Conservation (phyloP, 208 protist species). For the Wallacemonas collosoma region DNA sequence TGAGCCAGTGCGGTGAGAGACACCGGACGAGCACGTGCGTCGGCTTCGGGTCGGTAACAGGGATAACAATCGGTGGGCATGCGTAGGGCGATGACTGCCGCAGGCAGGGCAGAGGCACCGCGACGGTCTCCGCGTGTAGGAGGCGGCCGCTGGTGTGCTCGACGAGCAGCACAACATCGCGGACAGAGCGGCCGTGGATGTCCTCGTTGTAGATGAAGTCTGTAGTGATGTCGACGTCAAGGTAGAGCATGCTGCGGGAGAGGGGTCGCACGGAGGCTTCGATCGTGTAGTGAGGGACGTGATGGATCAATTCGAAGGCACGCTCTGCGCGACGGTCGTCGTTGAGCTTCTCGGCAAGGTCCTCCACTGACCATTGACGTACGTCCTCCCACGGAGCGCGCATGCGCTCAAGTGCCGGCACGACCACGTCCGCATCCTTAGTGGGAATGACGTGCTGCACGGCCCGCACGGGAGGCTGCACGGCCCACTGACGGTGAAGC, state of each 20-base stretch:
- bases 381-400: conserved; percentile 96
- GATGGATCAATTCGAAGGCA: conserved; percentile 91
- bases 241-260: conserved; percentile 93
- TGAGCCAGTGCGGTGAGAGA: conserved; percentile 92
- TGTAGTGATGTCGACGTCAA: conserved; percentile 96
- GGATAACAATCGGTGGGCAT: conserved; percentile 94
- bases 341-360: conserved; percentile 94
- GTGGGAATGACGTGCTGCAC: conserved; percentile 69
- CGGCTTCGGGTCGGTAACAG: conserved; percentile 96
- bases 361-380: conserved; percentile 90
- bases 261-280: conserved; percentile 95
- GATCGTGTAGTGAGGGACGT: conserved; percentile 95
- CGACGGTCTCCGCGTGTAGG: conserved; percentile 97
- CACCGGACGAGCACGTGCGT: conserved; percentile 95
- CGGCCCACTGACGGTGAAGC: conserved; percentile 96
- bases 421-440: conserved; percentile 84
- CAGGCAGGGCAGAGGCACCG: conserved; percentile 84
- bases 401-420: conserved; percentile 95
- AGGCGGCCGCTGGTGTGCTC: conserved; percentile 96
- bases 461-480: conserved; percentile 94
- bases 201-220: conserved; percentile 96
- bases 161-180: conserved; percentile 96
- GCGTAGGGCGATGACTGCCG: conserved; percentile 75
- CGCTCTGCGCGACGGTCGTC: conserved; percentile 85
- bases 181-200: conserved; percentile 84